Conservation (phyloP, 2,329 filamentous ascomycete genomes). For the Xylariaceae sp. region DNA sequence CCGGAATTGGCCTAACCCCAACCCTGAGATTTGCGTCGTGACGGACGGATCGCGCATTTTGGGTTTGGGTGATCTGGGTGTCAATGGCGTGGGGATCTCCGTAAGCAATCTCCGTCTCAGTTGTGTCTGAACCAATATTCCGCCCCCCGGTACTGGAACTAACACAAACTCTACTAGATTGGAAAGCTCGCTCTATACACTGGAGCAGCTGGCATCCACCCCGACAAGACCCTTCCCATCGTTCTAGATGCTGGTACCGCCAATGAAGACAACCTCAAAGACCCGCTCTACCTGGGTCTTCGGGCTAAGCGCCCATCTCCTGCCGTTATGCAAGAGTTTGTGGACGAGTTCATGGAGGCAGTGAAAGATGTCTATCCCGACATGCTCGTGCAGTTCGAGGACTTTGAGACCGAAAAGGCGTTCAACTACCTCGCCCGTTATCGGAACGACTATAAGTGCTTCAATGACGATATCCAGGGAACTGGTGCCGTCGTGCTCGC, state of each 20-base stretch:
- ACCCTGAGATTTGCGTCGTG: constrained; percentile 95
- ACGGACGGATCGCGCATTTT: constrained; percentile 94
- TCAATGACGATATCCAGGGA: constrained; percentile 98
- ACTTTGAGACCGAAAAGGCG: constrained; percentile 91
- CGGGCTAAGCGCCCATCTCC: constrained; percentile 80
- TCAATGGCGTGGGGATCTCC: constrained; percentile 97
- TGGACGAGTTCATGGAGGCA: constrained; percentile 97
- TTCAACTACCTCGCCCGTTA: constrained; percentile 94
- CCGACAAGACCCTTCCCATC: constrained; percentile 79
- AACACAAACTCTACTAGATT: constrained; percentile 57
- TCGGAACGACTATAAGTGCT: constrained; percentile 87
- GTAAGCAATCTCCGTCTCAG: constrained; percentile 55
- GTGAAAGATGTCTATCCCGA: constrained; percentile 74
- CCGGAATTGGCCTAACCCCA: constrained; percentile 87
- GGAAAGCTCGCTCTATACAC: constrained; percentile 97
- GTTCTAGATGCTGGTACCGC: constrained; percentile 71
- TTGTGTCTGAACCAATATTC: constrained; percentile 2
- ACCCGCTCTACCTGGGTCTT: constrained; percentile 87
- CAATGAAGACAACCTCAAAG: constrained; percentile 70
- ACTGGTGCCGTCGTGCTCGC: constrained; percentile 94
- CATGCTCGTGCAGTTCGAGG: constrained; percentile 89
- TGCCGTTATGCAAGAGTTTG: constrained; percentile 84
- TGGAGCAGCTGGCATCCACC: constrained; percentile 92
- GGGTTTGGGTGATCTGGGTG: constrained; percentile 91
- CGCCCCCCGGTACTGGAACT: constrained; percentile 34